Evolutionary conservation across 2,329 filamentous ascomycete genomes (phyloP), one percentile per base, ranked within the genome.

Genomic region (Volutella citrinella): DNA sequence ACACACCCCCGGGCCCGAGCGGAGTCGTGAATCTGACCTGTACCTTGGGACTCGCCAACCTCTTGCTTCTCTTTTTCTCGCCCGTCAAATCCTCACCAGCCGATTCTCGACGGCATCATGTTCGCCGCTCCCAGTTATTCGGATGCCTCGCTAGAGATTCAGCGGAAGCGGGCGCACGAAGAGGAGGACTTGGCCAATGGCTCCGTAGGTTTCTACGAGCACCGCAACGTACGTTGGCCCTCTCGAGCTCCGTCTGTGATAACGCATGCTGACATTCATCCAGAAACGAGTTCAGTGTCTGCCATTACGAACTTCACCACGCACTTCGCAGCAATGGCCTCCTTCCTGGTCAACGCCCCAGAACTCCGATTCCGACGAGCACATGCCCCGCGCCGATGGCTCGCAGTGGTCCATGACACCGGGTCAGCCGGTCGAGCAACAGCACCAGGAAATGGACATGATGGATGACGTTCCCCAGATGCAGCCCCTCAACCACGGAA

Each of bases 261-360:
- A 17, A 10, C 17, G 18, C 15, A 29, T 32, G 27, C 43, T 55
- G 40, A 60, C 40, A 14, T 19, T 32, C 18, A 11, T 21, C 21
- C 33, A 77, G 73, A 78, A 78, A 70, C 70, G 74, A 23, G 42
- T 76, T 12, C 72, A 76, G 36, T 68, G 69, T 27, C 65, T 77
- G 5, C 72, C 73, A 10, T 53, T 76, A 11, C 66, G 72, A 38
- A 66, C 64, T 9, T 69, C 69, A 19, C 68, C 69, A 25, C 56
- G 54, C 22, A 44, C 37, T 15, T 39, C 49, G 24, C 52, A 57
- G 32, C 55, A 57, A 32, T 54, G 52, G 43, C 49, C 51, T 19
- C 45, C 55, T 12, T 43, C 52, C 11, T 49, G 57, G 27, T 59
- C 58, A 13, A 67, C 64, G 12, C 63, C 66, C 11, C 54, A 63